A percentile compares a stretch with the other conserved stretches of the same genome.
Conservation (phyloP, 129 eudicot species). For the Centrapalus pauciflorus region DNA sequence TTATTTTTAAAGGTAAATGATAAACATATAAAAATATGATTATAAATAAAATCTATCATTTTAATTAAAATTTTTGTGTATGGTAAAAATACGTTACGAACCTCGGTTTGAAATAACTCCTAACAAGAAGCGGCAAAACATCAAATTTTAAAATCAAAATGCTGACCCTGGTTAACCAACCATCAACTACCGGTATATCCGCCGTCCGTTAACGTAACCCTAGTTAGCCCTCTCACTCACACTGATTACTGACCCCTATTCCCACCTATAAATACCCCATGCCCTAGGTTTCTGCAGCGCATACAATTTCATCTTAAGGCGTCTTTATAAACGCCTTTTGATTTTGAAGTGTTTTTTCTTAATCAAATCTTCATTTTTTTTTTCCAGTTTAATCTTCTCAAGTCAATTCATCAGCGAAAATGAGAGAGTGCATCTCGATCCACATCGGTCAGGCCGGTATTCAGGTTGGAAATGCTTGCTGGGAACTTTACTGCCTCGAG, state of each 20-base stretch:
- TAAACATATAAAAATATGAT: no score
- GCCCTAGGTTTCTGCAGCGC: neutral
- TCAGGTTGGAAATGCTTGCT: constrained; percentile 77
- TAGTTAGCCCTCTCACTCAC: constrained; percentile 9
- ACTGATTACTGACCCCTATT: no score
- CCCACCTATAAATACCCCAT: constrained; percentile 12
- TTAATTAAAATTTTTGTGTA: no score
- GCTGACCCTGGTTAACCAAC: no score
- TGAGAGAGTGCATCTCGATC: constrained; percentile 73
- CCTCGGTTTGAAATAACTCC: no score
- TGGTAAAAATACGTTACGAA: no score
- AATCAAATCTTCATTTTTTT: neutral
- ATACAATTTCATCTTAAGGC: constrained; percentile 34
- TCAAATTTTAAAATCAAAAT: no score
- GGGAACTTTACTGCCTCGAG: constrained; percentile 78
- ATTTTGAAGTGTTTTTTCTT: neutral
- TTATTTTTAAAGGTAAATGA: no score
- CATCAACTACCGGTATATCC: neutral
- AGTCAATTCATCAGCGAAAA: constrained; percentile 16
- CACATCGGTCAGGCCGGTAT: constrained; percentile 87
- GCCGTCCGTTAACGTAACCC: constrained; percentile 21
- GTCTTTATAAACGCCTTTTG: constrained; percentile 69
- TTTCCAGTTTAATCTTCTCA: constrained; percentile 3
- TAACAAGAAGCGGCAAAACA: no score
- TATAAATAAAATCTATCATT: no score